Evolutionary conservation across 768 basidiomycete species (phyloP).

Genomic region (Jaapia argillacea): DNA sequence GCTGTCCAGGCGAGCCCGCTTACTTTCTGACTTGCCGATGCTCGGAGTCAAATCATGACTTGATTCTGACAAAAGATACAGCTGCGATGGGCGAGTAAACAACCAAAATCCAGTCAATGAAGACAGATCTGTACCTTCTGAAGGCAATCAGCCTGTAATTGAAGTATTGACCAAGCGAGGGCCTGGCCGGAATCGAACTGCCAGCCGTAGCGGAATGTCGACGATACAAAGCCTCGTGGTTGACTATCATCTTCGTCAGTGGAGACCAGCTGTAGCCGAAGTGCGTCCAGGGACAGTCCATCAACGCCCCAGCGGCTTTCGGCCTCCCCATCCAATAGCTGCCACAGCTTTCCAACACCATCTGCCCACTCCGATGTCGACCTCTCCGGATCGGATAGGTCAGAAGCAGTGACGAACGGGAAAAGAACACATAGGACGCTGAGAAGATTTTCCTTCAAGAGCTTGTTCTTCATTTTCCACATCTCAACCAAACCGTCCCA

Average conservation of each 20-base stretch:
- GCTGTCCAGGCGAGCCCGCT: conserved; percentile 46
- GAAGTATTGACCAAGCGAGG: conserved; percentile 67
- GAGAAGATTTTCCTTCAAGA: conserved; percentile 71
- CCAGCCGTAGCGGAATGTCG: conserved; percentile 64
- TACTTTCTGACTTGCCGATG: conserved; percentile 25
- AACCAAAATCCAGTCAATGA: conserved; percentile 4
- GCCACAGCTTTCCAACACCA: conserved; percentile 43
- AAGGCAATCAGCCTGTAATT: conserved; percentile 74
- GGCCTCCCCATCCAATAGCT: conserved; percentile 49
- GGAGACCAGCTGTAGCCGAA: conserved; percentile 43
- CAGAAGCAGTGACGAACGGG: conserved; percentile 48
- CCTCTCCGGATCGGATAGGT: conserved; percentile 10
- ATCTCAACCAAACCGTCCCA: conserved; percentile 60
- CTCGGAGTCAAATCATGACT: conserved; percentile 26
- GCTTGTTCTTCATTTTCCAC: conserved; percentile 73
- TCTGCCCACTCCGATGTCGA: conserved; percentile 30
- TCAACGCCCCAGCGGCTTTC: conserved; percentile 58
- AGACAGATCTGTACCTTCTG: conserved; percentile 36
- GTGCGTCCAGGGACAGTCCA: conserved; percentile 49
- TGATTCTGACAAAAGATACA: conserved; percentile 57
- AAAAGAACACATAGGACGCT: conserved; percentile 64
- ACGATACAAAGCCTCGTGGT: conserved; percentile 36
- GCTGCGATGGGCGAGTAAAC: conserved; percentile 24
- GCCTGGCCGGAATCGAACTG: conserved; percentile 64
- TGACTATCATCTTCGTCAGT: conserved; percentile 8